Percentiles rank a stretch among this genome's conserved stretches.
These are phyloP conservation scores for Lachnellula hyalina DNA, from an alignment of 2,329 filamentous ascomycete species.

Conservation along the genomic window DNA sequence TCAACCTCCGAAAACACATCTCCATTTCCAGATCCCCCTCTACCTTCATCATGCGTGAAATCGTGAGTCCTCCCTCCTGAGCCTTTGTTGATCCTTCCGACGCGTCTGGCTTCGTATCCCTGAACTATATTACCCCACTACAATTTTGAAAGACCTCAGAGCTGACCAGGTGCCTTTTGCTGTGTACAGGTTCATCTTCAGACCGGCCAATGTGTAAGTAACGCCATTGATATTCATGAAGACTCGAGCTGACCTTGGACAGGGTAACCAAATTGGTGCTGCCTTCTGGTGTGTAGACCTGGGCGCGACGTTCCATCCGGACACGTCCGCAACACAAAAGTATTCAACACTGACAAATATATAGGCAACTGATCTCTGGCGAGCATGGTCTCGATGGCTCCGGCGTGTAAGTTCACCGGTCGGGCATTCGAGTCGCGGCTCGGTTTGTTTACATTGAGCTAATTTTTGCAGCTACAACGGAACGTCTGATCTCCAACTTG, in stretches of 20 bases:
- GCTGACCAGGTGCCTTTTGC: slow-evolving; percentile 51
- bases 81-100: slow-evolving; percentile 15
- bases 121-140: slow-evolving; percentile 30
- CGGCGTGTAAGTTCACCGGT: slow-evolving; percentile 68
- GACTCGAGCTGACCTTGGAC: slow-evolving; percentile 26
- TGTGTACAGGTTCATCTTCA: slow-evolving; percentile 88
- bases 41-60: slow-evolving; percentile 64
- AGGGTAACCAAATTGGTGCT: slow-evolving; percentile 99
- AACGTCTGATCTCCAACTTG: slow-evolving; percentile 96
- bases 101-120: slow-evolving; percentile 38
- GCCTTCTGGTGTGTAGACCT: slow-evolving; percentile 78
- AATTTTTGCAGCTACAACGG: slow-evolving; percentile 75
- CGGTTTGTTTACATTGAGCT: slow-evolving; percentile 14
- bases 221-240: slow-evolving; percentile 3
- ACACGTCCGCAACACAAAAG: slow-evolving; percentile 28
- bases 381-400: slow-evolving; percentile 97
- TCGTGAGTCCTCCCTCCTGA: slow-evolving; percentile 47
- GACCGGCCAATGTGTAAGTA: slow-evolving; percentile 97
- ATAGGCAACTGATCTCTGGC: slow-evolving; percentile 74
- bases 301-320: slow-evolving; percentile 12
- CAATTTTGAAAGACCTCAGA: slow-evolving; percentile 36
- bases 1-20: slow-evolving; percentile 6
- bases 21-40: slow-evolving; percentile 19
- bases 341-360: slow-evolving; percentile 35
- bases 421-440: background rate